A percentile compares a stretch with the other conserved stretches of the same genome.
phyloP scores from a whole-genome alignment of 225 moss, liverwort and hornwort genomes.

The Antitrichia curtipendula region DNA sequence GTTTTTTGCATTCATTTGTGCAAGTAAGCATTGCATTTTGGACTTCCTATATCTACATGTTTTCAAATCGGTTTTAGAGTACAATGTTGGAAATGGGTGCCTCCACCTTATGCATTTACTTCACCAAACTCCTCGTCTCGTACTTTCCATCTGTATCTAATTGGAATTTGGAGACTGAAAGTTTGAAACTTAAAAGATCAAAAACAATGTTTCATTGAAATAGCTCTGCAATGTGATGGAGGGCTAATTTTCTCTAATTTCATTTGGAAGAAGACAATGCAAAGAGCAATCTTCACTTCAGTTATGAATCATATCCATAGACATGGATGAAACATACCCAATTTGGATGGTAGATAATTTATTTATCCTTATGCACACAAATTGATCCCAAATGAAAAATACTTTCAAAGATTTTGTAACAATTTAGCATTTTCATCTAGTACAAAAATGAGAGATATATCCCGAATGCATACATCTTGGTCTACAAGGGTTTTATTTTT shows the following conservation, averaged over 20 bases:
- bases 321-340: background rate
- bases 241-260: background rate
- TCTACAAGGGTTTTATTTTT: background rate
- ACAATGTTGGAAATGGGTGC: background rate
- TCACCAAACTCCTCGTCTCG: background rate
- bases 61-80: fast-evolving
- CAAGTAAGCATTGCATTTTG: background rate
- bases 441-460: fast-evolving
- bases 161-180: background rate
- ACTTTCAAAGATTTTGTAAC: background rate
- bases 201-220: background rate
- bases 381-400: background rate
- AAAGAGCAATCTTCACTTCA: fast-evolving
- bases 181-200: background rate
- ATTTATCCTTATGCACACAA: background rate
- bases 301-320: background rate
- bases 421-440: background rate
- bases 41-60: background rate
- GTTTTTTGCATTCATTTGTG: background rate
- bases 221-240: fast-evolving
- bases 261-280: background rate
- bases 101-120: background rate
- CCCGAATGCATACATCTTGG: background rate
- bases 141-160: background rate
- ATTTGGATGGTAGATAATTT: background rate